Evolutionary conservation across 108 stramenopile species (phyloP), one percentile per base, ranked within the genome.

Genomic region (Pelagomonas calceolata): DNA sequence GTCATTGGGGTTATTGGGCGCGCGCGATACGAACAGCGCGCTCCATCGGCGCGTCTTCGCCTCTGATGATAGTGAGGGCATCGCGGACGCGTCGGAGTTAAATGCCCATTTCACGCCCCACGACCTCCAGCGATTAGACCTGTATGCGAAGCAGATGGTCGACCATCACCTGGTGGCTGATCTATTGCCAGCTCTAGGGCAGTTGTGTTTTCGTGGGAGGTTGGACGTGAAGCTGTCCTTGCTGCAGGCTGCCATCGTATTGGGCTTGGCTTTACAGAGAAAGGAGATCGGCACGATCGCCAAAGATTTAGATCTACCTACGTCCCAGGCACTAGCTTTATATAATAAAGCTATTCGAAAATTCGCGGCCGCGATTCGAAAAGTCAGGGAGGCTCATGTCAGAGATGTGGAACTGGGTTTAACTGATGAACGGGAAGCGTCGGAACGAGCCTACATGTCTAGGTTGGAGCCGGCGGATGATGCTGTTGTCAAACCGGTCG

Each of bases 81-180:
- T 81, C 51, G 75, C 93, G 17, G 79, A 77, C 9, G 87, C 88
- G 30, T 74, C 84, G 21, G 95, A 97, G 79, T 85, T 96, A 29
- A 77, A 83, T 36, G 89, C 86, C 70, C 72, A 87, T 64, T 73
- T 95, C 68, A 94, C 93, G 5, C 88, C 89, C 32, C 94, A 97
- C 80, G 98, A 99, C 80, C 76, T 99, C 67, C 91, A 97, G 68
- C 90, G 98, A 32, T 80, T 99, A 30, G 95, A 97, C 65, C 76
- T 93, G 21, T 99, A 99, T 80, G 89, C 95, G 34, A 86, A 96
- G 43, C 97, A 98, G 70, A 79, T 99, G 35, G 98, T 94, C 71
- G 99, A 99, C 79, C 94, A 97, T 76, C 99, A 99, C 82, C 76
- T 99, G 33, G 84, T 99, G 51, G 89, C 91, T 0, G 99, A 99